Evolutionary conservation across 306 rosid genomes (phyloP).

Genomic region (Abrus pulchellus): DNA sequence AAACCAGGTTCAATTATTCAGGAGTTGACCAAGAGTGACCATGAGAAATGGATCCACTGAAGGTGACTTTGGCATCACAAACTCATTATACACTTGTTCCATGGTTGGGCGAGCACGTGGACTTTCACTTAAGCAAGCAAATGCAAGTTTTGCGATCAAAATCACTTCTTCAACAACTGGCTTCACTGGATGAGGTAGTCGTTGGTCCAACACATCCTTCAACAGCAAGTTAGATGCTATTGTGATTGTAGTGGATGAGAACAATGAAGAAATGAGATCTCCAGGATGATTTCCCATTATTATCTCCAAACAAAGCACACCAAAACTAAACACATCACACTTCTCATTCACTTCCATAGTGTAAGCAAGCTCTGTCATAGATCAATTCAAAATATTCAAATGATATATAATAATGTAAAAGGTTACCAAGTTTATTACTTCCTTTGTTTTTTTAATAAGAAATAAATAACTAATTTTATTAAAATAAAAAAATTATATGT

Average conservation of each 20-base stretch:
- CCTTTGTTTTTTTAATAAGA: too few relatives aligned
- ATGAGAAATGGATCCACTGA: not conserved
- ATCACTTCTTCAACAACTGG: not conserved
- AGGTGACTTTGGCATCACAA: conserved; percentile 29
- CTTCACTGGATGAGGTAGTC: conserved; percentile 1
- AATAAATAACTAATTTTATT: too few relatives aligned
- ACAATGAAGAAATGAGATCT: not conserved
- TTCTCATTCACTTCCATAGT: conserved; percentile 9
- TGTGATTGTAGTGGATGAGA: not conserved
- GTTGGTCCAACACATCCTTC: conserved; percentile 15
- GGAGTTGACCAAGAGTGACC: conserved; percentile 9
- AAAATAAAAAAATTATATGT: too few relatives aligned
- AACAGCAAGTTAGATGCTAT: not conserved
- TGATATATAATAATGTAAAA: not conserved
- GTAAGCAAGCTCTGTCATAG: conserved; percentile 19
- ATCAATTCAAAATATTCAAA: not conserved
- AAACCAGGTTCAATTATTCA: not conserved
- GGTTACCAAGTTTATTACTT: too few relatives aligned
- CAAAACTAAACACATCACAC: conserved; percentile 34
- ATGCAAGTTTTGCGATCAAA: not conserved
- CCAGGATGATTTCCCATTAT: conserved; percentile 33
- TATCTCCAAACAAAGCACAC: conserved; percentile 21
- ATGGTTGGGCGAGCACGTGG: conserved; percentile 5
- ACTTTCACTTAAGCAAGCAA: conserved; percentile 2
- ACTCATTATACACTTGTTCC: conserved; percentile 18